A percentile compares a stretch with the other conserved stretches of the same genome.
Conservation (phyloP, 148 eudicot species). For the Spergularia marina region DNA sequence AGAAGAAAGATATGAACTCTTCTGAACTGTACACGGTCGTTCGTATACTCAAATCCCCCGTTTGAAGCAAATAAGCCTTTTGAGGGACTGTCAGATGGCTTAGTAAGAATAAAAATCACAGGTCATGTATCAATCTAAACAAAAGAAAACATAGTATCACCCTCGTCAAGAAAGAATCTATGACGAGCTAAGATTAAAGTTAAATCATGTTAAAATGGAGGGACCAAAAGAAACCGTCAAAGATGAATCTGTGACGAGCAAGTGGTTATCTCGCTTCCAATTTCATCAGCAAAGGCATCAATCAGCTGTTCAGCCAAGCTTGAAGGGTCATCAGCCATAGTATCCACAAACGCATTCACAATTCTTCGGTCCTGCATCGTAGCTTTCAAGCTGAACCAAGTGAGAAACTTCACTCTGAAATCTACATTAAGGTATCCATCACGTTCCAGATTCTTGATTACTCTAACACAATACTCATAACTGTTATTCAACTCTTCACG, state of each 20-base stretch:
- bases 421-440: slow-evolving; percentile 42
- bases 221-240: neutral
- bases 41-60: too few relatives aligned
- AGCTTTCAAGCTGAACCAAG: slow-evolving; percentile 74
- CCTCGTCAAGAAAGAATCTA: slow-evolving; percentile 6
- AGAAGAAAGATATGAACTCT: too few relatives aligned
- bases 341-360: slow-evolving; percentile 51
- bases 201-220: neutral
- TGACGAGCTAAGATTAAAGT: slow-evolving; percentile 10
- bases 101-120: neutral
- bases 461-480: slow-evolving; percentile 54
- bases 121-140: slow-evolving; percentile 2
- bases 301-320: slow-evolving; percentile 65
- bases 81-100: neutral
- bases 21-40: too few relatives aligned
- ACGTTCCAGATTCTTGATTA: slow-evolving; percentile 44
- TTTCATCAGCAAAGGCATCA: slow-evolving; percentile 53
- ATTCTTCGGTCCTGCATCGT: slow-evolving; percentile 47
- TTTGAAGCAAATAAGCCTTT: neutral
- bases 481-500: slow-evolving; percentile 24
- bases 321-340: slow-evolving; percentile 51
- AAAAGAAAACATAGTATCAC: neutral
- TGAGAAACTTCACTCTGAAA: slow-evolving; percentile 60
- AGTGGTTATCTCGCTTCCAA: slow-evolving; percentile 28
- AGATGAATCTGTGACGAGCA: slow-evolving; percentile 5